Percentiles rank a stretch among this genome's conserved stretches.
These are phyloP conservation scores for Alisma plantagoaquatica DNA, from an alignment of 106 monocot species.

Conservation along the genomic window DNA sequence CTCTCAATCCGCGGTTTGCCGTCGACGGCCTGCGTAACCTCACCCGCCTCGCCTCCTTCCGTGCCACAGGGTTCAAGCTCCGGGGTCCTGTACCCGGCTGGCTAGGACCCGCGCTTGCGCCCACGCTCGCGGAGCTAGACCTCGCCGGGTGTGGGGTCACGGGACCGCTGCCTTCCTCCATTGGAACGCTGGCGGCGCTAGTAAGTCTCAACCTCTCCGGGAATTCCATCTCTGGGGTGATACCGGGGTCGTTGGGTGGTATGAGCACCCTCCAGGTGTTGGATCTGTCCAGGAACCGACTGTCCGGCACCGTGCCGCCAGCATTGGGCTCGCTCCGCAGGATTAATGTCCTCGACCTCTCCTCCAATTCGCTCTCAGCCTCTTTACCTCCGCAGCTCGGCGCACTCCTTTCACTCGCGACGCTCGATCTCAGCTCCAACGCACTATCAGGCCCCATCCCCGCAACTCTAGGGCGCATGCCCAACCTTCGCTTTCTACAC, in stretches of 20 bases:
- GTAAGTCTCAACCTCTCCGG: not conserved
- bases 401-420: slow-evolving; percentile 1
- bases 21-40: slow-evolving; percentile 71
- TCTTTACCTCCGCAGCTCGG: slow-evolving; percentile 14
- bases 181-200: slow-evolving; percentile 1
- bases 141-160: slow-evolving; percentile 2
- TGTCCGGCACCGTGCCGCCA: slow-evolving; percentile 16
- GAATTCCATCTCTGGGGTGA: slow-evolving; percentile 1
- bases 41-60: slow-evolving; percentile 37
- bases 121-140: slow-evolving; percentile 8
- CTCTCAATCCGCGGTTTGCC: slow-evolving; percentile 34
- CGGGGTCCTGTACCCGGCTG: slow-evolving; percentile 59
- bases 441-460: slow-evolving; percentile 8
- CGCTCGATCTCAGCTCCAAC: slow-evolving; percentile 21
- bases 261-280: slow-evolving; percentile 4
- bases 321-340: slow-evolving; percentile 6
- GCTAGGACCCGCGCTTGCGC: slow-evolving; percentile 29
- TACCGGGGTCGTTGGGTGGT: not conserved
- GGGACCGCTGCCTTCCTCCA: not conserved
- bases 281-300: slow-evolving; percentile 12
- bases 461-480: slow-evolving; percentile 5
- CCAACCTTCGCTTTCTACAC: slow-evolving; percentile 9
- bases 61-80: slow-evolving; percentile 51
- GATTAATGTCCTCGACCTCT: slow-evolving; percentile 5
- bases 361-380: slow-evolving; percentile 14